Percentiles rank a stretch among this genome's conserved stretches.
These are phyloP conservation scores for Gracilaria domingensis DNA, from an alignment of 23 red algal genomes.

Conservation along the genomic window DNA sequence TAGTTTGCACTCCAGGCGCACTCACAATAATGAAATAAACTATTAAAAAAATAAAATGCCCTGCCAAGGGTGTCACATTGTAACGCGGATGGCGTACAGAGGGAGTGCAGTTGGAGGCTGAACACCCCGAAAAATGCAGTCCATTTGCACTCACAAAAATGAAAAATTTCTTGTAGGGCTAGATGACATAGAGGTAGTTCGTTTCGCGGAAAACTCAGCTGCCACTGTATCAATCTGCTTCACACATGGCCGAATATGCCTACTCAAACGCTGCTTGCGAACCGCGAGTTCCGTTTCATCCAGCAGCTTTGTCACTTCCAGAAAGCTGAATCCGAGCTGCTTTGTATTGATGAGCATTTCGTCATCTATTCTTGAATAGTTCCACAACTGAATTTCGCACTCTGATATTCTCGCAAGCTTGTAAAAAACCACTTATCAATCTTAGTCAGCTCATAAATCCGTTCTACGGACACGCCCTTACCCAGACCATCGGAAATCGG, in stretches of 20 bases:
- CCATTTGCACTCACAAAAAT: too few relatives aligned
- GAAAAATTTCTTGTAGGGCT: too few relatives aligned
- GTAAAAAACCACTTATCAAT: slow-evolving; percentile 97
- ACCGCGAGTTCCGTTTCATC: slow-evolving; percentile 91
- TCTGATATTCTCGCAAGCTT: slow-evolving; percentile 80
- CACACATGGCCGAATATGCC: slow-evolving; percentile 75
- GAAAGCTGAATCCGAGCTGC: slow-evolving; percentile 91
- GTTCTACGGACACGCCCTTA: slow-evolving; percentile 85
- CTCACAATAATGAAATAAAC: too few relatives aligned
- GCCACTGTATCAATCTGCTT: slow-evolving; percentile 99
- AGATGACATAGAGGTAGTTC: slow-evolving; percentile 97
- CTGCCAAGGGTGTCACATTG: too few relatives aligned
- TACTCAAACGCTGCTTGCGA: slow-evolving; percentile 76
- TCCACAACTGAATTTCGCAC: slow-evolving; percentile 60
- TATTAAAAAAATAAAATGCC: too few relatives aligned
- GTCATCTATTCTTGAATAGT: slow-evolving; percentile 33
- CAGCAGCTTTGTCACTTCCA: slow-evolving; percentile 77
- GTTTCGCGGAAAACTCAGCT: slow-evolving; percentile 97
- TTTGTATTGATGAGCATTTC: slow-evolving; percentile 83
- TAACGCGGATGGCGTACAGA: too few relatives aligned
- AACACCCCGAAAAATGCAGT: too few relatives aligned
- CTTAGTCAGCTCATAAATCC: slow-evolving; percentile 78
- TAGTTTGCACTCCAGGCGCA: too few relatives aligned
- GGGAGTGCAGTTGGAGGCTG: too few relatives aligned
- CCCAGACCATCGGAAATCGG: slow-evolving; percentile 90